phyloP scores from a whole-genome alignment of 371 early-diverging fungal genomes.

The Mortierella sp. region DNA sequence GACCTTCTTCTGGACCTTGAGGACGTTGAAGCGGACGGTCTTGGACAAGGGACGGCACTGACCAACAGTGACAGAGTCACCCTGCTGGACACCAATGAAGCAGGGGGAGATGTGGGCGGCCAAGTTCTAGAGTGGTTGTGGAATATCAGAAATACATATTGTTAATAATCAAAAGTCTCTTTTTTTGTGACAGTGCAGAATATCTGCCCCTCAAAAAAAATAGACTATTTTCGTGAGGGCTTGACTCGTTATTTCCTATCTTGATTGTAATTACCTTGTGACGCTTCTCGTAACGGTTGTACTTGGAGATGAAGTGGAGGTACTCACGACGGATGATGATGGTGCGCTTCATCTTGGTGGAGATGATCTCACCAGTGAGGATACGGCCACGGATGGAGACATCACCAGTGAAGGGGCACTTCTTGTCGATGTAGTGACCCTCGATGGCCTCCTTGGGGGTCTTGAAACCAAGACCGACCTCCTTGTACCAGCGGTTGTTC shows the following conservation, averaged over 20 bases:
- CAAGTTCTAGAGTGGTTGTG: conserved; percentile 79
- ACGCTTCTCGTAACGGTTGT: conserved; percentile 99
- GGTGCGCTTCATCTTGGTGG: conserved; percentile 99
- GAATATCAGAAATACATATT: not conserved
- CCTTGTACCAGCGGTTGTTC: conserved; percentile 94
- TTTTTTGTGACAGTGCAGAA: too few species aligned
- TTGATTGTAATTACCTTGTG: conserved; percentile 82
- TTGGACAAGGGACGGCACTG: conserved; percentile 84
- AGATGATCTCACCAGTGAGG: conserved; percentile 96
- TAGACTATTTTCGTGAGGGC: too few species aligned
- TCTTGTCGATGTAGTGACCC: conserved; percentile 99
- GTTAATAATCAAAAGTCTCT: too few species aligned
- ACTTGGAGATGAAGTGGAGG: conserved; percentile 99
- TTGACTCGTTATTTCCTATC: not conserved
- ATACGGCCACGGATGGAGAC: conserved; percentile 99
- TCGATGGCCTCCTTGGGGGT: conserved; percentile 99
- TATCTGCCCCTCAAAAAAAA: too few species aligned
- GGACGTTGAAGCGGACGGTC: conserved; percentile 99
- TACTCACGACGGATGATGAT: conserved; percentile 98
- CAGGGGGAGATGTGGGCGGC: conserved; percentile 99
- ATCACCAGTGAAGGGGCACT: conserved; percentile 99
- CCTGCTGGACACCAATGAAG: conserved; percentile 94
- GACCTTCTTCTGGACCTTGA: conserved; percentile 92
- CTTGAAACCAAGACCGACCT: conserved; percentile 99
- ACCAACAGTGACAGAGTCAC: conserved; percentile 58